Evolutionary conservation across 1,139 yeast species (phyloP), one percentile per base, ranked within the genome.

Genomic region (Geotrichum armillariae): DNA sequence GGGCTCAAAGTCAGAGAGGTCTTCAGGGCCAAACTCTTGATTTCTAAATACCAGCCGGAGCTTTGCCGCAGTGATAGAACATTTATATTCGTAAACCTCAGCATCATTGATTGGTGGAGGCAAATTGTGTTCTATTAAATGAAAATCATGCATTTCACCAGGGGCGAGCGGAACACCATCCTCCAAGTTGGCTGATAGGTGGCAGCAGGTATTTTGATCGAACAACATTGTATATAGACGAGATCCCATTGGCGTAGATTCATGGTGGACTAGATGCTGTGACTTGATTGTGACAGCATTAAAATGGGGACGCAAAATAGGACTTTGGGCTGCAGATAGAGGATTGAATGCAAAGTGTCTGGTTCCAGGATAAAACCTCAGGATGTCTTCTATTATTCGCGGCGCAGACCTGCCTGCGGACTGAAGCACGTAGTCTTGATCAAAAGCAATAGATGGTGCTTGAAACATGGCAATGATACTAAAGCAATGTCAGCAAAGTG

Each of bases 301-400:
- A 27, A 37, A 45, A 21, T 45, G 47, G 7, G 47, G 42, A 8
- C 41, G 47, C 7, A 23, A 12, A 14, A 35, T 35, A n/a, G 32
- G 47, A n/a, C 47, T 32, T 31, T 41, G 29, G 11, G 60, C 57
- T 22, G 57, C 56, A 5, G 56, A 53, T 3, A 57, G 34, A 17
- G 62, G 59, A 16, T 49, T 40, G 17, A 52, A 45, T n/a, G 57
- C 58, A 44, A 62, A 42, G 35, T 45, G 45, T 23, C 53, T 49
- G 11, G 54, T 46, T 5, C 56, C 58, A 1, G 61, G 42, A 31
- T 37, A 32, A 25, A 23, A 45, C n/a, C 47, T 37, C n/a, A 45
- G 56, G 29, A 63, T 51, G 49, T 63, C 66, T 37, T 62, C 66
- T 11, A 64, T 52, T 9, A 64, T 43, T n/a, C 66, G 45, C 9